Evolutionary conservation across 257 asterid genomes (phyloP).

Genomic region (Scutellaria minor): DNA sequence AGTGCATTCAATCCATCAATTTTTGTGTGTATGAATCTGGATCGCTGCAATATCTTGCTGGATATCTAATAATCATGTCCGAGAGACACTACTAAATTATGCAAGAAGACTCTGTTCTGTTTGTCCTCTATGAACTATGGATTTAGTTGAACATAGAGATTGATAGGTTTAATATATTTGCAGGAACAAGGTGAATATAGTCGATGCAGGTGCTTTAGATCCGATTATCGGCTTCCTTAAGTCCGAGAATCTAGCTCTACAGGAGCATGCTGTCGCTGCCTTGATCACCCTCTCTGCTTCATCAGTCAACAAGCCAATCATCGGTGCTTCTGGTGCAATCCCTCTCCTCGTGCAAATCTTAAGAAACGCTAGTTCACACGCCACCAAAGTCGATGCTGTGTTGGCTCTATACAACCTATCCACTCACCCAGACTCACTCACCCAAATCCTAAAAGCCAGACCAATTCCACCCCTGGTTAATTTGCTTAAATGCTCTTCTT

Average conservation of each 20-base stretch:
- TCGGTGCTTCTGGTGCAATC: conserved; percentile 71
- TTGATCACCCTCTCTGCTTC: conserved; percentile 87
- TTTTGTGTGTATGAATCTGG: background rate
- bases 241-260: conserved; percentile 55
- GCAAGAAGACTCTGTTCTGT: no score
- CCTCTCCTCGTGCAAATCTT: conserved; percentile 71
- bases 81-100: no score
- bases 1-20: background rate
- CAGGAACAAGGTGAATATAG: conserved; percentile 78
- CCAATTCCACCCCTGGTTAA: conserved; percentile 66
- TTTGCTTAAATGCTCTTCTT: conserved; percentile 63
- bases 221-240: conserved; percentile 70
- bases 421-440: conserved; percentile 56
- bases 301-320: conserved; percentile 74
- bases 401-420: conserved; percentile 86
- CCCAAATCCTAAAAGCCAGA: conserved; percentile 53
- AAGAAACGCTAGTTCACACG: conserved; percentile 54
- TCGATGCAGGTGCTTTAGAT: conserved; percentile 71
- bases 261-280: conserved; percentile 77
- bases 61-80: background rate
- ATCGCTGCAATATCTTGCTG: conserved; percentile 1
- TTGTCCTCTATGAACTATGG: no score
- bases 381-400: conserved; percentile 73
- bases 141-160: no score
- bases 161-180: background rate